Evolutionary conservation across 345 rosid genomes (phyloP).

Genomic region (Arabidopsis suecica): DNA sequence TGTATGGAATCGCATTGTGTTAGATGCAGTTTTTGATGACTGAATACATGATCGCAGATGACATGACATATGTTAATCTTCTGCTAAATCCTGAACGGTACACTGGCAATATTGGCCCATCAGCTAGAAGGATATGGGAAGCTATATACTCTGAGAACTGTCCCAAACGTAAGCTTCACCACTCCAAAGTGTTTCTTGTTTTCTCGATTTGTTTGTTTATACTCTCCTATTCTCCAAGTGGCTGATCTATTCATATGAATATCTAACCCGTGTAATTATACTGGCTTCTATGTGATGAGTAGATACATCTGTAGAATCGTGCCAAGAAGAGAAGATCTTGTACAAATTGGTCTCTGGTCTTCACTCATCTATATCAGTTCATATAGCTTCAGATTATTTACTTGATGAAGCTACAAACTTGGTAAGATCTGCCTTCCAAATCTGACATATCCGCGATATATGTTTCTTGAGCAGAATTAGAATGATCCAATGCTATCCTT

Average conservation of each 20-base stretch:
- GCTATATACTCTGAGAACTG: slow-evolving; percentile 90
- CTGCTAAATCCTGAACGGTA: slow-evolving; percentile 87
- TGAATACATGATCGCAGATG: slow-evolving; percentile 53
- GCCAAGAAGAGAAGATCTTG: slow-evolving; percentile 85
- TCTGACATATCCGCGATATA: background rate
- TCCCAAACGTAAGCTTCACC: slow-evolving; percentile 69
- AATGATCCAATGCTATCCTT: background rate
- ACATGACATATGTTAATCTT: slow-evolving; percentile 94
- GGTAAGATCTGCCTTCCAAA: slow-evolving; percentile 50
- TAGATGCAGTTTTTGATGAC: slow-evolving; percentile 19
- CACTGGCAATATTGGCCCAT: slow-evolving; percentile 87
- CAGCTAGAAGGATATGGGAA: slow-evolving; percentile 98
- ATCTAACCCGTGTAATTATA: slow-evolving; percentile 20
- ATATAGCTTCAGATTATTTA: slow-evolving; percentile 86
- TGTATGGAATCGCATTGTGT: background rate
- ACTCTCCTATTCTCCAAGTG: background rate
- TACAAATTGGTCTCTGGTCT: slow-evolving; percentile 96
- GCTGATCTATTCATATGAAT: slow-evolving; percentile 11
- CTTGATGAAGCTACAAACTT: slow-evolving; percentile 72
- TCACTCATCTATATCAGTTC: slow-evolving; percentile 93
- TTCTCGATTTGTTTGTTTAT: slow-evolving; percentile 4
- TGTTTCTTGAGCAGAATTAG: slow-evolving; percentile 18
- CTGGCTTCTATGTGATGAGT: slow-evolving; percentile 17
- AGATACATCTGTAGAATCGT: slow-evolving; percentile 76
- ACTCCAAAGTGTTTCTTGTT: slow-evolving; percentile 9